phyloP scores from a whole-genome alignment of 2,329 filamentous ascomycete species.

The Pestalotiopsis fici region DNA sequence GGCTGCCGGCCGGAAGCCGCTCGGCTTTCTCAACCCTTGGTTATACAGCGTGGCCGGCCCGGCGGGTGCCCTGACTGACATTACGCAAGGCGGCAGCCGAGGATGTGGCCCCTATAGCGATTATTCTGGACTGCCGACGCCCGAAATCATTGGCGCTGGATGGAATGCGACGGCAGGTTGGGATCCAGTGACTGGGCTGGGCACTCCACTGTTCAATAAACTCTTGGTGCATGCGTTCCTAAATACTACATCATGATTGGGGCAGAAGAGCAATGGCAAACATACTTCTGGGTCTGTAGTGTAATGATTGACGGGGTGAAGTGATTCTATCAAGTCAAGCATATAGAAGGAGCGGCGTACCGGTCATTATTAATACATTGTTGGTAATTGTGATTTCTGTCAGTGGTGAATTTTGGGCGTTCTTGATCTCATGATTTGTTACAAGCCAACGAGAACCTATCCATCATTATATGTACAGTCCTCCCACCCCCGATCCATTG shows the following conservation, averaged over 20 bases:
- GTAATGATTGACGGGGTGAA: neutral
- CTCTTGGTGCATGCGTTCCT: slow-evolving; percentile 19
- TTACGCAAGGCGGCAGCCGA: slow-evolving; percentile 30
- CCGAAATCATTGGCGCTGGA: slow-evolving; percentile 31
- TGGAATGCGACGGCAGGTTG: slow-evolving; percentile 44
- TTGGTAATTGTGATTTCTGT: neutral
- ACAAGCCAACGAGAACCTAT: neutral
- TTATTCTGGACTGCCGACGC: slow-evolving; percentile 24
- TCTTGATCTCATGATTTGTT: neutral
- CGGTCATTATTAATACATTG: neutral
- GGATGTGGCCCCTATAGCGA: slow-evolving; percentile 33
- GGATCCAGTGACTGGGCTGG: slow-evolving; percentile 48
- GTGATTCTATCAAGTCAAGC: neutral
- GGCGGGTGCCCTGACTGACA: slow-evolving; percentile 34
- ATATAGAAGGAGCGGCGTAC: neutral
- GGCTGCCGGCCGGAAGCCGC: slow-evolving; percentile 47
- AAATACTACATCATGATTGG: neutral
- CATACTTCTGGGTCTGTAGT: no score
- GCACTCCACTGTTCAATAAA: slow-evolving; percentile 43
- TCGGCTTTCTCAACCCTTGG: slow-evolving; percentile 66
- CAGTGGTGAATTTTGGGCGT: neutral
- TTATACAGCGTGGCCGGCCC: slow-evolving; percentile 44
- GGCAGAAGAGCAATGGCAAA: neutral
- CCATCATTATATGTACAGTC: neutral
- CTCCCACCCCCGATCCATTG: neutral